Percentiles rank a stretch among this genome's conserved stretches.
phyloP scores from a whole-genome alignment of 148 eudicot genomes.

The Vaccinium myrtillus region DNA sequence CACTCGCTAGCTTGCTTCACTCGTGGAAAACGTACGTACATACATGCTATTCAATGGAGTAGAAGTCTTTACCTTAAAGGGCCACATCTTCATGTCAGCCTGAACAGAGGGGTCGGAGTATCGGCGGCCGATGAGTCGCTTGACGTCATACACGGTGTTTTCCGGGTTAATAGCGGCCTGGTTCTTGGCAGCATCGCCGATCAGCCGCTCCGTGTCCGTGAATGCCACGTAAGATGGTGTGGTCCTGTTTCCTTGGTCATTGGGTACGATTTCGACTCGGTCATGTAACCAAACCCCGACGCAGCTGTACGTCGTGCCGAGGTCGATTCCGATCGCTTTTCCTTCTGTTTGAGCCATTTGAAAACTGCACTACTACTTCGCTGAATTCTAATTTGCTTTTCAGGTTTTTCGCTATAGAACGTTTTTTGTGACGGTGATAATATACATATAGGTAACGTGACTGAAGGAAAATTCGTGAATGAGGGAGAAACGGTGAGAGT shows the following conservation, averaged over 20 bases:
- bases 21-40: no score
- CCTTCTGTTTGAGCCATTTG: constrained; percentile 8
- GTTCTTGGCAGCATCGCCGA: constrained; percentile 42
- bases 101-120: constrained; percentile 32
- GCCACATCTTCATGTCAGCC: constrained; percentile 29
- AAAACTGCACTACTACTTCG: not conserved
- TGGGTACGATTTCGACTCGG: constrained; percentile 43
- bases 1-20: no score
- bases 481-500: not conserved
- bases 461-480: constrained; percentile 5
- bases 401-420: not conserved
- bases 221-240: constrained; percentile 44
- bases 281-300: constrained; percentile 41
- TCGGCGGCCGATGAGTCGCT: constrained; percentile 34
- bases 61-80: constrained; percentile 20
- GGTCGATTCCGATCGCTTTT: constrained; percentile 41
- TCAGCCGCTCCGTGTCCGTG: constrained; percentile 36
- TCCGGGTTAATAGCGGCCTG: constrained; percentile 41
- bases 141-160: constrained; percentile 43
- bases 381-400: not conserved
- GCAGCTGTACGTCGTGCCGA: constrained; percentile 45
- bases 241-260: constrained; percentile 44
- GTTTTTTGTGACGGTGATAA: not conserved
- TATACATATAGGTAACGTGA: not conserved
- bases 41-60: not conserved